A percentile compares a stretch with the other conserved stretches of the same genome.
These are phyloP conservation scores for Tanacetum coccineum DNA, from an alignment of 129 eudicot genomes.

Conservation along the genomic window DNA sequence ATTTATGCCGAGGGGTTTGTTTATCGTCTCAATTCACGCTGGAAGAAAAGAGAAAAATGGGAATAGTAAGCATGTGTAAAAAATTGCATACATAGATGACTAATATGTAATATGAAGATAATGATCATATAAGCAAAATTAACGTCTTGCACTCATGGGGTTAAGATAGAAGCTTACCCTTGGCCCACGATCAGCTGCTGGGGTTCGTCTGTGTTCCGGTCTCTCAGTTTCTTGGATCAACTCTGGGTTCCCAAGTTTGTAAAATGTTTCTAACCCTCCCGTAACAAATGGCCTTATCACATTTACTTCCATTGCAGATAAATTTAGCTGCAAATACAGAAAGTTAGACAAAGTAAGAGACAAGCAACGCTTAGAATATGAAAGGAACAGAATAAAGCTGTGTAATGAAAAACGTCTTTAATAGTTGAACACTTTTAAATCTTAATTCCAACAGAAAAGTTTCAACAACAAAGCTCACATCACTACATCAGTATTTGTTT, in stretches of 20 bases:
- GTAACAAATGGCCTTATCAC: constrained; percentile 84
- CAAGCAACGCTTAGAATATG: no score
- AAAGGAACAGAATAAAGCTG: neutral
- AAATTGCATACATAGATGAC: neutral
- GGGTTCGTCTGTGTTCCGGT: constrained; percentile 53
- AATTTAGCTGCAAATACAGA: constrained; percentile 54
- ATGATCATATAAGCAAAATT: constrained; percentile 3
- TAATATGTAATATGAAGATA: neutral
- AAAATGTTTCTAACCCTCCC: constrained; percentile 74
- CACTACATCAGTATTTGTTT: constrained; percentile 1
- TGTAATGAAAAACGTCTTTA: neutral
- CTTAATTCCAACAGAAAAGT: neutral
- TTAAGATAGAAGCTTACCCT: constrained; percentile 44
- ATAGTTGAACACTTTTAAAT: neutral
- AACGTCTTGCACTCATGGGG: neutral
- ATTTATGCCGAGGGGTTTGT: no score
- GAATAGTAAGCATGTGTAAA: neutral
- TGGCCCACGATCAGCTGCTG: constrained; percentile 73
- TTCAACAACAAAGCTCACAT: neutral
- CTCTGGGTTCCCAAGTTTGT: constrained; percentile 75
- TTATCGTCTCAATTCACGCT: constrained; percentile 66
- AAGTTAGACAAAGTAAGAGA: neutral
- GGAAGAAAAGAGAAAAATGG: constrained; percentile 13
- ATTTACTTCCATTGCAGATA: constrained; percentile 99
- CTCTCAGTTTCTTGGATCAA: constrained; percentile 67